Evolutionary conservation across 2,329 filamentous ascomycete genomes (phyloP).

Genomic region (Xylariaceae sp.): DNA sequence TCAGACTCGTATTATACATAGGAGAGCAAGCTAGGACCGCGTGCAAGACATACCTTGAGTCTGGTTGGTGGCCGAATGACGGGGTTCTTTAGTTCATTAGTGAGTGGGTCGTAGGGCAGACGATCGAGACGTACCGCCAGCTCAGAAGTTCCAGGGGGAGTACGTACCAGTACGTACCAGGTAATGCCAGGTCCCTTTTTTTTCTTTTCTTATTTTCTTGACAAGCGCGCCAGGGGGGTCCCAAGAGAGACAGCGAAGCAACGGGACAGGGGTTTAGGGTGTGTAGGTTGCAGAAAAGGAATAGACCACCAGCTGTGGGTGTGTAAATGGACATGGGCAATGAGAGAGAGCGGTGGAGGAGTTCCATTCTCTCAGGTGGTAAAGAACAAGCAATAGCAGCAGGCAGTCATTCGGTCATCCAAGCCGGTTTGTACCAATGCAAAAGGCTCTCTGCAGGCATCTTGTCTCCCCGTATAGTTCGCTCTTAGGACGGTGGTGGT

Average conservation of each 20-base stretch:
- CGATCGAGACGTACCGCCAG: slow-evolving; percentile 30
- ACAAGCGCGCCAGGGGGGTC: slow-evolving; percentile 1
- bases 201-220: slow-evolving; percentile 7
- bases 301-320: slow-evolving; percentile 17
- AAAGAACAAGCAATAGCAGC: slow-evolving; percentile 4
- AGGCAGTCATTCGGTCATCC: slow-evolving; percentile 10
- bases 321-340: slow-evolving; percentile 9
- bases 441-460: slow-evolving; percentile 19
- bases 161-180: slow-evolving; percentile 24
- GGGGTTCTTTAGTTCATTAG: slow-evolving; percentile 28
- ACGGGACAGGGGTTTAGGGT: slow-evolving; percentile 16
- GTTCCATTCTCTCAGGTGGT: slow-evolving; percentile 1
- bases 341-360: slow-evolving; percentile 24
- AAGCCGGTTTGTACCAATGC: not conserved
- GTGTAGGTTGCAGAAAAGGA: slow-evolving; percentile 25
- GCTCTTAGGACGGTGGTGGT: slow-evolving; percentile 12
- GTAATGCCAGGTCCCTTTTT: too few species aligned
- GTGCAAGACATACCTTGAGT: slow-evolving; percentile 18
- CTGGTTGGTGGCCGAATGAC: slow-evolving; percentile 17
- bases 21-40: slow-evolving; percentile 22
- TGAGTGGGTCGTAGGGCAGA: slow-evolving; percentile 26
- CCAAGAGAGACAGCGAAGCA: slow-evolving; percentile 20
- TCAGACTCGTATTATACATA: slow-evolving; percentile 31
- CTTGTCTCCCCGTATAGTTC: slow-evolving; percentile 14
- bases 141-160: slow-evolving; percentile 23